Percentiles rank a stretch among this genome's conserved stretches.
Evolutionary conservation across 257 asterid genomes (phyloP).

Genomic region (Nicotiana paniculata): DNA sequence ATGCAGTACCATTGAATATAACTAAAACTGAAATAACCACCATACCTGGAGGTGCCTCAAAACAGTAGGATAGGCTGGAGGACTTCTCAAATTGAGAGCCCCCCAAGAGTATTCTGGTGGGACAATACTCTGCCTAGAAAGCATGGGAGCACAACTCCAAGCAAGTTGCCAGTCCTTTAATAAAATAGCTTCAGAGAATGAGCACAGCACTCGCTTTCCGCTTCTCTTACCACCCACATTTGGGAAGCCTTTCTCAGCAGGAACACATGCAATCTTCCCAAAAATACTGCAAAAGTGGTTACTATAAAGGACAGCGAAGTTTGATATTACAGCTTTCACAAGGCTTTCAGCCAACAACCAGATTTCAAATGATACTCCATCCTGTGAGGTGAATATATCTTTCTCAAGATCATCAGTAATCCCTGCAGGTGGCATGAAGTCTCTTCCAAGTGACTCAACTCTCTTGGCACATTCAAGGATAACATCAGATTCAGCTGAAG

Average conservation of each 20-base stretch:
- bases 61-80: constrained; percentile 67
- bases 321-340: constrained; percentile 65
- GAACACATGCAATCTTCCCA: constrained; percentile 80
- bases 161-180: constrained; percentile 94
- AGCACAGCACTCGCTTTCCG: constrained; percentile 80
- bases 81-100: constrained; percentile 78
- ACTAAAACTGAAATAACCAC: neutral
- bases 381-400: constrained; percentile 46
- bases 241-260: constrained; percentile 91
- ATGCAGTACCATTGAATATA: neutral
- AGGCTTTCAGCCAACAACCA: constrained; percentile 88
- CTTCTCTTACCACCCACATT: constrained; percentile 56
- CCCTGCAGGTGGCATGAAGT: constrained; percentile 47
- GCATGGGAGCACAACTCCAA: constrained; percentile 90
- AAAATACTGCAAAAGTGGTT: constrained; percentile 81
- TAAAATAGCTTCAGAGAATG: constrained; percentile 71
- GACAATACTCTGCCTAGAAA: constrained; percentile 65
- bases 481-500: constrained; percentile 74
- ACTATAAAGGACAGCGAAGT: constrained; percentile 84
- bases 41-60: constrained; percentile 79
- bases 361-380: constrained; percentile 70
- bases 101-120: constrained; percentile 97
- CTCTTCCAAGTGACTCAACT: constrained; percentile 87
- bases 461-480: constrained; percentile 87
- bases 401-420: constrained; percentile 49